Base-by-base conservation (phyloP, 352 stramenopile genomes). In the Phytophthora lateralis region DNA sequence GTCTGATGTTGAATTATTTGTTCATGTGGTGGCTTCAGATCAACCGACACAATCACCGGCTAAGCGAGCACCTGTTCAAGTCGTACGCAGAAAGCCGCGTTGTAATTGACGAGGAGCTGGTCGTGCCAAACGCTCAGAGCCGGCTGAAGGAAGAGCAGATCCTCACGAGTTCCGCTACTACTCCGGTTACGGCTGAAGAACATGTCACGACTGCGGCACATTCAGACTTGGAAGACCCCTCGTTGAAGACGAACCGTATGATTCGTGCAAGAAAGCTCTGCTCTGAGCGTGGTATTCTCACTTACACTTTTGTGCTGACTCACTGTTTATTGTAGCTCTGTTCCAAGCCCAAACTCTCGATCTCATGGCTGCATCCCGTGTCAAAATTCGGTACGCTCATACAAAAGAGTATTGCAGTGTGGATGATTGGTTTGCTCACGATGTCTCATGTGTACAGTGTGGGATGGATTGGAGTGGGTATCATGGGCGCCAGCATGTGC, bases 401-500 rank as follows among this genome's bases (percentile, higher is more conserved):
- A 34, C 6, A 26, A 41, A 14, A 41, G 0, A 41, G 6, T n/a
- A 41, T 5, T 34, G 3, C 32, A 15, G 12, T 6, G 24, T 27
- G 3, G 29, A 6, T 26, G 15, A 29, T n/a, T 11, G 9, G 15
- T 29, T 34, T 44, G 24, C 18, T 59, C 12, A 45, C 21, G n/a
- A 10, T 10, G 2, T 41, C 12, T 55, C 18, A 26, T 29, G 38
- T 55, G 18, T 42, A 26, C 39, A 89, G 85, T 50, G 75, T 96
- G 8, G 90, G 90, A 29, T 97, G 88, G 86, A 86, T 97, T 21
- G 90, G 88, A 57, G 88, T 73, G 1, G 88, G 88, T 5, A 93
- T 96, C 55, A 97, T 97, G 89, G 89, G 89, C 43, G 85, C 77
- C 17, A 95, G 82, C 68, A 97, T 97, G 90, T 96, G 87, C 38